These are phyloP conservation scores for Cucurbita argyrosperma DNA, from an alignment of 306 rosid genomes.

Conservation along the genomic window DNA sequence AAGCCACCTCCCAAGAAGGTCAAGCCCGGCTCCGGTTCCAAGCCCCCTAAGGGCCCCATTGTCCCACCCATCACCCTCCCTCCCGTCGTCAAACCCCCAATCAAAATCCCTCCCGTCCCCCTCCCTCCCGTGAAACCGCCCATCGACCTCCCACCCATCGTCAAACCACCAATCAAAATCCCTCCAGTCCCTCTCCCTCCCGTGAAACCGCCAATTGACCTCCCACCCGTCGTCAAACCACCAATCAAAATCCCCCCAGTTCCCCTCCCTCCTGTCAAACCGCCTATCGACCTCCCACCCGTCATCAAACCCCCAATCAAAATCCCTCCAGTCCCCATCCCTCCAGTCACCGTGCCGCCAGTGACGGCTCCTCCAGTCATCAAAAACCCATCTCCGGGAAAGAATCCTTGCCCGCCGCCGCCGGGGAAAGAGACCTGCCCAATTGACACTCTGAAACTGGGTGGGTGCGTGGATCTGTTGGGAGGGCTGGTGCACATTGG, in stretches of 20 bases:
- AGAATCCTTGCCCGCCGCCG: slow-evolving; percentile 30
- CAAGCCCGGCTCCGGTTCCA: slow-evolving; percentile 15
- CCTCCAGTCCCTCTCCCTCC: slow-evolving; percentile 7
- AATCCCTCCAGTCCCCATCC: not conserved
- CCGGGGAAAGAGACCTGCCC: slow-evolving; percentile 50
- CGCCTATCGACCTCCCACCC: no score
- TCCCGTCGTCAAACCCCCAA: not conserved
- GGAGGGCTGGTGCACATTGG: slow-evolving; percentile 74
- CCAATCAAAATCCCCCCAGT: not conserved
- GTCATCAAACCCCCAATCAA: no score
- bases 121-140: slow-evolving; percentile 5
- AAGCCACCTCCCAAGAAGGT: slow-evolving; percentile 24
- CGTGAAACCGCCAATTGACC: not conserved
- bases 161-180: not conserved
- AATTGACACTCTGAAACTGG: slow-evolving; percentile 66
- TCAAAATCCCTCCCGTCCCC: not conserved
- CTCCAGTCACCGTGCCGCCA: not conserved
- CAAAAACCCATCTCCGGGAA: not conserved
- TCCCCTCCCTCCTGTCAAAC: not conserved
- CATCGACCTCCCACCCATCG: not conserved
- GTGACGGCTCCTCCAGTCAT: not conserved
- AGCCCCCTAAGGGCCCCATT: slow-evolving; percentile 22
- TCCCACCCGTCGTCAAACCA: no score
- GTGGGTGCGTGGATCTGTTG: slow-evolving; percentile 73
- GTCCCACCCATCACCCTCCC: slow-evolving; percentile 15